Conservation (phyloP, 73 alveolate species). For the Paramecium caudatum region DNA sequence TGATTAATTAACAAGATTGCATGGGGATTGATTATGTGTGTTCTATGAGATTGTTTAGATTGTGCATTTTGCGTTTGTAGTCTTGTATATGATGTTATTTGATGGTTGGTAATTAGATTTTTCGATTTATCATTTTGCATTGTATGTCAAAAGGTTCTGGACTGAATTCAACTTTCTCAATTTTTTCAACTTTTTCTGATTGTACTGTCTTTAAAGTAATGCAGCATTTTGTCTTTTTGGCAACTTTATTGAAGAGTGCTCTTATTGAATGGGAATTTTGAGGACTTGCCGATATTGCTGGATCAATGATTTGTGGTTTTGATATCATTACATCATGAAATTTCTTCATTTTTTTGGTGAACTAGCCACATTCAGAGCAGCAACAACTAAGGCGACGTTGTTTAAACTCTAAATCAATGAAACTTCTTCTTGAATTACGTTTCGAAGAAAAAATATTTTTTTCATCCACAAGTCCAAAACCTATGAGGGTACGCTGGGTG, state of each 20-base stretch:
- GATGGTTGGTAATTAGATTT: constrained; percentile 4
- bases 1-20: background rate
- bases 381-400: constrained; percentile 14
- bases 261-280: too few species aligned
- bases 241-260: constrained; percentile 3
- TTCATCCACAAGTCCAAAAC: too few species aligned
- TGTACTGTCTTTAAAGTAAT: background rate
- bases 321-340: background rate
- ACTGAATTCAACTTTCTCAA: constrained; percentile 20
- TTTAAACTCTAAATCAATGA: constrained; percentile 17
- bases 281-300: too few species aligned
- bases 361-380: background rate
- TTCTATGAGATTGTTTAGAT: background rate
- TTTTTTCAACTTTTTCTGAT: constrained; percentile 10
- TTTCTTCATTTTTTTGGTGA: background rate
- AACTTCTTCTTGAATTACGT: too few species aligned
- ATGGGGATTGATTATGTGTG: background rate
- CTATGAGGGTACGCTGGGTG: too few species aligned
- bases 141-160: background rate
- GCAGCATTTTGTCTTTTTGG: background rate
- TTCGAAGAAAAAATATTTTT: too few species aligned
- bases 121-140: constrained; percentile 10
- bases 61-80: background rate
- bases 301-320: too few species aligned
- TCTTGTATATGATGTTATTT: background rate